Evolutionary conservation across 495 filamentous ascomycete species (phyloP).

Genomic region (Penicillium subrubescens): DNA sequence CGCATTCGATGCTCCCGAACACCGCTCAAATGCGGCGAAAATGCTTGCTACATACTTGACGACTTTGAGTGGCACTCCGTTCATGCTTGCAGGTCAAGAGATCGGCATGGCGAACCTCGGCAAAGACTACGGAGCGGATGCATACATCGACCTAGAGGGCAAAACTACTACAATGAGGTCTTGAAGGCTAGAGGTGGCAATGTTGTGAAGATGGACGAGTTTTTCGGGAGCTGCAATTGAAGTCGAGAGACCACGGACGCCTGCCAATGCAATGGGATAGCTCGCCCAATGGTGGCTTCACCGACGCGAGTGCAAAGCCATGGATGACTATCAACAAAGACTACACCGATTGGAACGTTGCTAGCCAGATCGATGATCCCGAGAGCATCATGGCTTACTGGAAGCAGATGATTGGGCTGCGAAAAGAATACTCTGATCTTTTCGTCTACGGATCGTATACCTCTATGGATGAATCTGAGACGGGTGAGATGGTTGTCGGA

Average conservation of each 20-base stretch:
- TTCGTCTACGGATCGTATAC: slow-evolving; percentile 19
- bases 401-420: slow-evolving; percentile 11
- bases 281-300: slow-evolving; percentile 45
- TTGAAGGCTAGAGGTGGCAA: slow-evolving; percentile 25
- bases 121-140: slow-evolving; percentile 52
- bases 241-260: slow-evolving; percentile 49
- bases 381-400: slow-evolving; percentile 17
- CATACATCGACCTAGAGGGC: slow-evolving; percentile 64
- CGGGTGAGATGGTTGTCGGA: slow-evolving; percentile 18
- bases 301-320: slow-evolving; percentile 35
- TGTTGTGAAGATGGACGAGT: slow-evolving; percentile 39
- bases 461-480: slow-evolving; percentile 6
- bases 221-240: slow-evolving; percentile 48
- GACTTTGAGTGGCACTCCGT: slow-evolving; percentile 60
- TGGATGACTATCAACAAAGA: slow-evolving; percentile 58
- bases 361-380: slow-evolving; percentile 13
- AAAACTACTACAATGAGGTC: slow-evolving; percentile 53
- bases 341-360: slow-evolving; percentile 27
- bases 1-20: slow-evolving; percentile 39
- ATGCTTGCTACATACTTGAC: slow-evolving; percentile 55
- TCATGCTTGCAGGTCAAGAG: slow-evolving; percentile 68
- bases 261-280: slow-evolving; percentile 50
- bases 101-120: slow-evolving; percentile 68
- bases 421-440: slow-evolving; percentile 11
- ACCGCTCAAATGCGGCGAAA: slow-evolving; percentile 49